Evolutionary conservation across 179 eudicot genomes (phyloP).

Genomic region (Vitellaria paradoxa): DNA sequence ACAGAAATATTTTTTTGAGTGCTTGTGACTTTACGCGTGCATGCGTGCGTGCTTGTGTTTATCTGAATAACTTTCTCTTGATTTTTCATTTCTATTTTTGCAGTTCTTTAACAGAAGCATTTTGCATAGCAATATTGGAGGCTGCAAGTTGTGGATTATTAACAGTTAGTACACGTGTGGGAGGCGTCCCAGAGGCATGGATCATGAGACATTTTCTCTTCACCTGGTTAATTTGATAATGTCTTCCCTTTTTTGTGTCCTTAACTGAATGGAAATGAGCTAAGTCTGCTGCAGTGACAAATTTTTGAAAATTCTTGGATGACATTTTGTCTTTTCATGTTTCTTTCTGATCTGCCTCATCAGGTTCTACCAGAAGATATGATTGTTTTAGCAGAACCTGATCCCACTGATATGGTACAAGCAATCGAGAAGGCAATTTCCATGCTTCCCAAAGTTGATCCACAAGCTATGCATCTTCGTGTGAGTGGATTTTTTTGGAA

Average conservation of each 20-base stretch:
- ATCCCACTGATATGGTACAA: conserved; percentile 76
- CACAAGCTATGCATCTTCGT: conserved; percentile 85
- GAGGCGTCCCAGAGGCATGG: conserved; percentile 97
- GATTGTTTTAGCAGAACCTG: conserved; percentile 93
- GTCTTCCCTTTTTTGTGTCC: not conserved
- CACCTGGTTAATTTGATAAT: not conserved
- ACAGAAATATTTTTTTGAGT: not conserved
- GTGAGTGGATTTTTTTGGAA: conserved; percentile 36
- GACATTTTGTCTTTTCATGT: conserved; percentile 1
- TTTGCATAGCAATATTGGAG: conserved; percentile 97
- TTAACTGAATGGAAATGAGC: not conserved
- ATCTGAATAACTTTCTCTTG: conserved; percentile 13
- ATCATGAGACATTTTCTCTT: not conserved
- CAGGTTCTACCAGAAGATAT: conserved; percentile 98
- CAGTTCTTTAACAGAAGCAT: conserved; percentile 96
- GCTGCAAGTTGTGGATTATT: conserved; percentile 98
- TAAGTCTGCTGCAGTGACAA: not conserved
- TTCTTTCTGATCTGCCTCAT: conserved; percentile 16
- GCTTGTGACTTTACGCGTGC: too few species aligned
- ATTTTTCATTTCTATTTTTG: conserved; percentile 22
- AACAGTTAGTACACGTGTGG: conserved; percentile 95
- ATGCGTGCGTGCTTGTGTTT: not conserved
- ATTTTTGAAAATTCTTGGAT: not conserved
- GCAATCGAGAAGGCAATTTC: conserved; percentile 81
- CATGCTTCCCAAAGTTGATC: conserved; percentile 82